Evolutionary conservation across 805 yeast species (phyloP).

Genomic region (Cyberlindnera nakhonratchasimensis): DNA sequence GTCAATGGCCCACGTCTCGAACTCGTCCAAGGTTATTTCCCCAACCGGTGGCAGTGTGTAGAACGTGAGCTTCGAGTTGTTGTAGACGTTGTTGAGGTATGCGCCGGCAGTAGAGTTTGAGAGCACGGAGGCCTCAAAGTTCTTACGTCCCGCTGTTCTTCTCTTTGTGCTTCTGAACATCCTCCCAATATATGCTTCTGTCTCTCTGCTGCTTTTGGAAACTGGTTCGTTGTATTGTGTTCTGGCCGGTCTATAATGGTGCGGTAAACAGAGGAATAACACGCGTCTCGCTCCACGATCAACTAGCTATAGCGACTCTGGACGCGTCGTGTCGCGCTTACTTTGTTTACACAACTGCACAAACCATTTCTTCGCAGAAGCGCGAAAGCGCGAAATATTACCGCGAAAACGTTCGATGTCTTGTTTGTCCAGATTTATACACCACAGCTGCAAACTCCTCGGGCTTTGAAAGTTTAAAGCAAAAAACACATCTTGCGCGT

Average conservation of each 20-base stretch:
- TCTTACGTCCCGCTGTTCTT: slow-evolving; percentile 69
- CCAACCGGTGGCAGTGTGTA: slow-evolving; percentile 74
- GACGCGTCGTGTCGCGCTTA: neutral
- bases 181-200: neutral
- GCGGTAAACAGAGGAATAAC: neutral
- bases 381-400: neutral
- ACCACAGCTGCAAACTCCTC: no score
- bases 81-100: slow-evolving; percentile 39
- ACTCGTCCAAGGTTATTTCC: slow-evolving; percentile 88
- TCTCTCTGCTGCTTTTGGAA: no score
- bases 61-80: slow-evolving; percentile 62
- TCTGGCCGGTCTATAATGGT: no score
- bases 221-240: no score
- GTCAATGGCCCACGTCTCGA: slow-evolving; percentile 95
- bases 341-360: slow-evolving; percentile 6
- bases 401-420: slow-evolving; percentile 10
- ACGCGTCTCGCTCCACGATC: neutral
- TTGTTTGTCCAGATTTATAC: no score
- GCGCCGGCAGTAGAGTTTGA: slow-evolving; percentile 31
- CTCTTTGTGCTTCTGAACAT: slow-evolving; percentile 77
- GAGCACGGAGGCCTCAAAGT: slow-evolving; percentile 44
- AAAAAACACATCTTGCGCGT: no score
- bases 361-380: neutral
- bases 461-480: no score
- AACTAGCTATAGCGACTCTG: neutral